phyloP scores from a whole-genome alignment of 2,329 filamentous ascomycete genomes.

The Xylaria sp. region DNA sequence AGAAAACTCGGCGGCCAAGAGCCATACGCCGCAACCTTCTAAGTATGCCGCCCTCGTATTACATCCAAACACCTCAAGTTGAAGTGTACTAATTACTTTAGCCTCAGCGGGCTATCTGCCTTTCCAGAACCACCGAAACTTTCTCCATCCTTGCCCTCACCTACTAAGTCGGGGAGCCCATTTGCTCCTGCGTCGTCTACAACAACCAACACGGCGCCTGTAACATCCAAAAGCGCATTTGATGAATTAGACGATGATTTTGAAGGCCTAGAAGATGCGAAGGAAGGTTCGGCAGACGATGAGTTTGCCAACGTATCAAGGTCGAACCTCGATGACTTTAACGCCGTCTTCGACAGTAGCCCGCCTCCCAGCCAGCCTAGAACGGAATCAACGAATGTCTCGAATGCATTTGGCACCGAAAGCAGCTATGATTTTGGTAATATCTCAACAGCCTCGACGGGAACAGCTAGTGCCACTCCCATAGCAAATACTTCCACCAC shows the following conservation, averaged over 20 bases:
- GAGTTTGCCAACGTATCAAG: conserved; percentile 81
- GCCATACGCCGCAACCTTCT: conserved; percentile 44
- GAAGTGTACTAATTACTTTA: conserved; percentile 43
- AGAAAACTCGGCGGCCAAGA: conserved; percentile 41
- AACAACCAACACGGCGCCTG: conserved; percentile 49
- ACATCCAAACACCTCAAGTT: conserved; percentile 1
- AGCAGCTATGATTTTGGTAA: conserved; percentile 70
- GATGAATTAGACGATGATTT: conserved; percentile 84
- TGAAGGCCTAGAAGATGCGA: conserved; percentile 84
- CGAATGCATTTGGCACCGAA: conserved; percentile 62
- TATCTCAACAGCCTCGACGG: conserved; percentile 52
- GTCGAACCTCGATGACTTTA: conserved; percentile 80
- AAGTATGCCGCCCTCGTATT: conserved; percentile 46
- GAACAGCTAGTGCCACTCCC: conserved; percentile 48
- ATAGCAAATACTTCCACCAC: conserved; percentile 52
- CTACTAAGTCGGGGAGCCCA: conserved; percentile 48
- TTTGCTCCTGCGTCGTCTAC: conserved; percentile 52
- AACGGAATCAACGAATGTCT: conserved; percentile 59
- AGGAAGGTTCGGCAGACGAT: conserved; percentile 81
- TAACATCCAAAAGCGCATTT: conserved; percentile 66
- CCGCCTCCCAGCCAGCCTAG: conserved; percentile 65
- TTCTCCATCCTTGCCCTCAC: conserved; percentile 51
- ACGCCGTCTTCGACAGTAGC: conserved; percentile 81
- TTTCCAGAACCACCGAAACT: conserved; percentile 52
- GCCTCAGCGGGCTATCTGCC: conserved; percentile 45